A percentile compares a stretch with the other conserved stretches of the same genome.
Conservation (phyloP, 116 monocot genomes). For the Papilionanthe hybrid region DNA sequence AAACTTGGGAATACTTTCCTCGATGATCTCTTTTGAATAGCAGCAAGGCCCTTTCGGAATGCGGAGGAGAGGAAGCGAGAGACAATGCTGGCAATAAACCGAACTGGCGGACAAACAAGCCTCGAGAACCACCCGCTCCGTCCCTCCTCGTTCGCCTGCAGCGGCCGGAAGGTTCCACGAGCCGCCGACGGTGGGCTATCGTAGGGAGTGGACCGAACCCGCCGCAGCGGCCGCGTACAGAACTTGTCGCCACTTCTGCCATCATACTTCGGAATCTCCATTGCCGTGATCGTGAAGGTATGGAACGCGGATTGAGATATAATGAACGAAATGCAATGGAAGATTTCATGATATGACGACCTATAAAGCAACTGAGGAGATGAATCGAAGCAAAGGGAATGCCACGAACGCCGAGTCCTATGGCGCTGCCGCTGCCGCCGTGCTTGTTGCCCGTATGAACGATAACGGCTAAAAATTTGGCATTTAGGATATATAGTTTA, state of each 20-base stretch:
- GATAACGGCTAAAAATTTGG: no score
- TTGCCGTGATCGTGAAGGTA: background rate
- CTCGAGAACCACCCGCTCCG: slow-evolving; percentile 34
- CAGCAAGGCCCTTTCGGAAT: slow-evolving; percentile 31
- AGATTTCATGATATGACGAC: no score
- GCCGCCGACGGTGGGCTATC: slow-evolving; percentile 23
- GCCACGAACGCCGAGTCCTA: no score
- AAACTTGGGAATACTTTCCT: no score
- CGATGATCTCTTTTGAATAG: no score
- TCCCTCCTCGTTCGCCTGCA: background rate
- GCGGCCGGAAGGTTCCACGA: background rate
- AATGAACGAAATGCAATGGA: no score
- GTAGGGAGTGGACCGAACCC: slow-evolving; percentile 19
- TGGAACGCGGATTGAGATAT: background rate
- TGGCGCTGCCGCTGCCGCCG: no score
- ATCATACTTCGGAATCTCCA: slow-evolving; percentile 14
- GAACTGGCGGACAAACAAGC: slow-evolving; percentile 35
- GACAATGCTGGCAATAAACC: slow-evolving; percentile 25
- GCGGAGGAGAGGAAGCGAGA: slow-evolving; percentile 25
- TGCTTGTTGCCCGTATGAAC: no score
- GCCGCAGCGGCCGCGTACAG: slow-evolving; percentile 19
- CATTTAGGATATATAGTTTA: no score
- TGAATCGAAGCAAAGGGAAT: no score
- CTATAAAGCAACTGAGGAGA: no score
- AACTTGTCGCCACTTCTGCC: slow-evolving; percentile 29